phyloP scores from a whole-genome alignment of 2,329 filamentous ascomycete species.

The Teratosphaeria gauchensis region DNA sequence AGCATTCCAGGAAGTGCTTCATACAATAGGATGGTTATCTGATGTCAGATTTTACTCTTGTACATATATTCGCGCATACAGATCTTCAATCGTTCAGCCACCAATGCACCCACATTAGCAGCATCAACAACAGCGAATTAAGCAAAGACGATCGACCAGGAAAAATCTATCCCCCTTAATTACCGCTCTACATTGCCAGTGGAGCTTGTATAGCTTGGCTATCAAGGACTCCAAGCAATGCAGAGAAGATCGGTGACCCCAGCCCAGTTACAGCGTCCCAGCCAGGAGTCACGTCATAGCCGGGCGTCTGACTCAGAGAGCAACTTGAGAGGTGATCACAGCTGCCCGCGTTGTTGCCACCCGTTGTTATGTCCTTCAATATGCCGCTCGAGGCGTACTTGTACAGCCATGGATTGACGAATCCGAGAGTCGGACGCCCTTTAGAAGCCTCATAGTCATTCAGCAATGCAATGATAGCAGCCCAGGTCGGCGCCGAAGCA shows the following conservation, averaged over 20 bases:
- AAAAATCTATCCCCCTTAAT: not conserved
- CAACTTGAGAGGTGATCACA: slow-evolving; percentile 9
- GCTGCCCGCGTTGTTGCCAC: slow-evolving; percentile 18
- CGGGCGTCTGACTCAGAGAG: slow-evolving; percentile 6
- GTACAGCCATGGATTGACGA: slow-evolving; percentile 14
- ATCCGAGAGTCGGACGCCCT: slow-evolving; percentile 12
- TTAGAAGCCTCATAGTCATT: slow-evolving; percentile 23
- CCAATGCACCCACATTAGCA: not conserved
- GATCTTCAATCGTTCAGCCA: not conserved
- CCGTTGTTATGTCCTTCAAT: slow-evolving; percentile 39
- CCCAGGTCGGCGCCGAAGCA: slow-evolving; percentile 48
- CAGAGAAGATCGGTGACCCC: slow-evolving; percentile 19
- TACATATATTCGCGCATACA: not conserved
- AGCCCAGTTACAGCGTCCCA: slow-evolving; percentile 20
- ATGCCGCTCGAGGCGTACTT: slow-evolving; percentile 32
- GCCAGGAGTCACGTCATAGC: slow-evolving; percentile 8
- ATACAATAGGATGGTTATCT: not conserved
- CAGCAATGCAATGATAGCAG: slow-evolving; percentile 37
- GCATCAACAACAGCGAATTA: not conserved
- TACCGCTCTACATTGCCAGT: not conserved
- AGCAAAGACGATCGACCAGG: not conserved
- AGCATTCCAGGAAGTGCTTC: not conserved
- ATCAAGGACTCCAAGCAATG: slow-evolving; percentile 4
- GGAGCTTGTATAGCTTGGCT: not conserved
- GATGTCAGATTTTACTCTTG: not conserved